Base-by-base conservation (phyloP, 2,329 filamentous ascomycete species). In the Fusarium sacchari region DNA sequence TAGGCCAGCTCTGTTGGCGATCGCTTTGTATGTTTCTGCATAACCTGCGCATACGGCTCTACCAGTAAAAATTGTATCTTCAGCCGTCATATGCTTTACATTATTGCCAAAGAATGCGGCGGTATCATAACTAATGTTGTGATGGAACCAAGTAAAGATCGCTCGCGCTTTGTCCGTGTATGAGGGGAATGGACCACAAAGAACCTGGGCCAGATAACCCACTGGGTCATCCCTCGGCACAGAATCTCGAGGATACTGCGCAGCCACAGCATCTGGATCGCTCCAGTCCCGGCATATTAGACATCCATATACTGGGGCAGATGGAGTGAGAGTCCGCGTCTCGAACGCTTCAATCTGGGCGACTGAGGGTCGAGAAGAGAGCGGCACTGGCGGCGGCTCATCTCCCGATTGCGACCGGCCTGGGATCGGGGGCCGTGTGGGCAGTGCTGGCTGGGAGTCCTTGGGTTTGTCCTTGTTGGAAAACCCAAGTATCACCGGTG, bases 131-230 rank as follows among this genome's bases (percentile, higher is more conserved):
- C 87, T 88, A 65, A 99, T 91, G 77, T 98, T 98, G 82, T 98
- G 92, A 82, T 98, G 96, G 44, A 95, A 90, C 96, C 96, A 99
- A 3, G 93, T 94, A 80, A 98, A 98, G 67, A 99, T 94, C 5
- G 91, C 94, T 34, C 96, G 89, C 6, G 96, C 96, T 84, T 98
- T 98, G 82, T 98, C 96, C 0, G 96, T 97, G 3, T 86, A 84
- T 2, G 94, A 97, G 2, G 90, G 83, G 79, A 98, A 98, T 0
- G 93, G 92, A 8, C 88, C 86, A 64, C 94, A 97, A 26, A 98
- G 88, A 58, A 93, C 89, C 58, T 89, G 88, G 0, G 95, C 95
- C 30, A 99, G 87, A 84, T 93, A 93, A 26, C 88, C 89, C 7
- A 96, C 85, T 1, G 92, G 91, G 49, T 90, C 87, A 22, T 85